Base-by-base conservation (phyloP, 306 rosid genomes). In the Medicago lupulina region DNA sequence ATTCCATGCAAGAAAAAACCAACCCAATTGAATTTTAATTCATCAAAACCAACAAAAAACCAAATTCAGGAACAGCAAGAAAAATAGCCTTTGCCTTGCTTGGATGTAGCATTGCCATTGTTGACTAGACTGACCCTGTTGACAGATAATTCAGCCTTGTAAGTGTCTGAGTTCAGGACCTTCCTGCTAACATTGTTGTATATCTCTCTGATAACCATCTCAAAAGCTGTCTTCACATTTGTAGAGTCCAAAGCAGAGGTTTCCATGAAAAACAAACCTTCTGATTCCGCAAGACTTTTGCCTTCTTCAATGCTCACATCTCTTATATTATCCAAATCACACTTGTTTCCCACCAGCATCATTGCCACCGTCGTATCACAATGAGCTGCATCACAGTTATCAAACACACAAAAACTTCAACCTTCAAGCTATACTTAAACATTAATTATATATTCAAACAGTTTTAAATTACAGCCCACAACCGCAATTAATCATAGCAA, bases 261-360 rank as follows among this genome's bases (percentile, higher is more conserved):
- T 82, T 93, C 98, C 96, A 93, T 89, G 94, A 91, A 93, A 83
- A 89, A 93, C 80, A 93, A 71, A 19, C 97, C 98, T 78, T 93
- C 97, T 9, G 92, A 82, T 86, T 93, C 98, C 1, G 98, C 97
- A 46, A 93, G 89, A 72, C 76, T 87, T 86, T 87, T 93, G 41
- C 98, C 98, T 79, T 93, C 98, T 60, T 93, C 98, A 2, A 93
- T 67, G 55, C 90, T 88, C 59, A 93, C 98, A 25, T 85, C 86
- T 81, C 98, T 81, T 43, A 91, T 91, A 71, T 88, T 87, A 68
- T 91, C 97, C 84, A 93, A 81, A 81, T 93, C 98, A 38, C 85
- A 85, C 76, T 93, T 93, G 86, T 93, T 93, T 39, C 98, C 98
- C 63, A 93, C 97, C 13, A 93, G 89, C 96, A 93, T 93, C 94